A percentile compares a stretch with the other conserved stretches of the same genome.
These are phyloP conservation scores for Limonium bicolor DNA, from an alignment of 148 eudicot genomes.

Conservation along the genomic window DNA sequence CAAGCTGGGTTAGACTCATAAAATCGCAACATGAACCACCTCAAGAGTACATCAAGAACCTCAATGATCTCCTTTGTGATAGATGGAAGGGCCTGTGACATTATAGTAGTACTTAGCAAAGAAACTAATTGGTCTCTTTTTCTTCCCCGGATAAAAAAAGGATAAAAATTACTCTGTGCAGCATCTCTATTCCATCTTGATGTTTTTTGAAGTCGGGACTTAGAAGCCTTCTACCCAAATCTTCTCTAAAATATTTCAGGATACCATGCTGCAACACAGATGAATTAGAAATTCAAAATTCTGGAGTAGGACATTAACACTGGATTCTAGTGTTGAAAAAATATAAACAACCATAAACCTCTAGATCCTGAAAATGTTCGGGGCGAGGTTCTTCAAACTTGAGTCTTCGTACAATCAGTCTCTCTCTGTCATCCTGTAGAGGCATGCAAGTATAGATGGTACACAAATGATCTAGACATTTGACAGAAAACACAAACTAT, in stretches of 20 bases:
- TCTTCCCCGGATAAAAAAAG: no score
- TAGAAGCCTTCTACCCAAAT: slow-evolving; percentile 68
- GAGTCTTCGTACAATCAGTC: slow-evolving; percentile 78
- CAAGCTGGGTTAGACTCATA: slow-evolving; percentile 94
- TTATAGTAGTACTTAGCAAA: no score
- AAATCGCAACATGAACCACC: slow-evolving; percentile 89
- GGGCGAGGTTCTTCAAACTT: slow-evolving; percentile 91
- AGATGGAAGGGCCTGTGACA: slow-evolving; percentile 66
- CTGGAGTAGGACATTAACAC: no score
- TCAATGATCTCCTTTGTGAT: slow-evolving; percentile 64
- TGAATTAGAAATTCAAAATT: not conserved
- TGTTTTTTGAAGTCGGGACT: slow-evolving; percentile 95
- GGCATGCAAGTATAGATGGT: slow-evolving; percentile 5
- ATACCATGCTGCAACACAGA: slow-evolving; percentile 48
- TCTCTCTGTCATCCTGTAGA: slow-evolving; percentile 87
- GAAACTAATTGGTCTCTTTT: no score
- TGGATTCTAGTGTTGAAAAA: no score
- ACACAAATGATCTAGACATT: not conserved
- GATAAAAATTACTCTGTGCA: slow-evolving; percentile 52
- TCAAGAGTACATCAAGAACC: slow-evolving; percentile 76
- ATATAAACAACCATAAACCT: slow-evolving; percentile 50
- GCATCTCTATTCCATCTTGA: slow-evolving; percentile 92
- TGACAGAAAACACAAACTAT: not conserved
- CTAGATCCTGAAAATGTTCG: slow-evolving; percentile 96
- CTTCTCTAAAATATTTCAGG: slow-evolving; percentile 80